These are phyloP conservation scores for Starmerella apicola DNA, from an alignment of 805 yeast genomes.

Conservation along the genomic window DNA sequence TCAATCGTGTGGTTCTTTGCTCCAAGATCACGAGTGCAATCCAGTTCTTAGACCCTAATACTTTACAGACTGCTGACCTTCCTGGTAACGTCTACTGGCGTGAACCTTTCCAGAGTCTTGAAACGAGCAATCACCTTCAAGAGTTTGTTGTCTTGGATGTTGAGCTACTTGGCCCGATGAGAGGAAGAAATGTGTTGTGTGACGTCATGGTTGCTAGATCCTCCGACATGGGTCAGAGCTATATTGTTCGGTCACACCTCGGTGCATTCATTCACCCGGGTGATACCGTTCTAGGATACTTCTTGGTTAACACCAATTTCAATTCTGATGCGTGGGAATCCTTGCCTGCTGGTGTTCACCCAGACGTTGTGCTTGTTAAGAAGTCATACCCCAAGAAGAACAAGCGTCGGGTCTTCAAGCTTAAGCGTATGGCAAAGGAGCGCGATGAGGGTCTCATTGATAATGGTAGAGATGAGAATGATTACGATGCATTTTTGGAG, in stretches of 20 bases:
- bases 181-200: constrained; percentile 68
- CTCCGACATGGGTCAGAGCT: constrained; percentile 64
- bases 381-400: constrained; percentile 70
- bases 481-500: constrained; percentile 89
- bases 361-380: constrained; percentile 83
- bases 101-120: constrained; percentile 57
- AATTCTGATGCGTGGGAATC: constrained; percentile 37
- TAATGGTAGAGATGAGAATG: constrained; percentile 87
- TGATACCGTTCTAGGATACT: constrained; percentile 83
- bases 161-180: constrained; percentile 74
- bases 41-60: constrained; percentile 71
- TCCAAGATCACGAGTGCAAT: constrained; percentile 63
- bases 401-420: constrained; percentile 72
- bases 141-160: constrained; percentile 83
- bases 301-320: constrained; percentile 64
- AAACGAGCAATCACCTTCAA: constrained; percentile 48
- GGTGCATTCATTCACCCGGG: constrained; percentile 92
- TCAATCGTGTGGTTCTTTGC: constrained; percentile 69
- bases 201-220: constrained; percentile 78
- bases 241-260: constrained; percentile 68
- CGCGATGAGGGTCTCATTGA: constrained; percentile 32
- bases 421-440: constrained; percentile 94
- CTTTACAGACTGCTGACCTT: constrained; percentile 67
- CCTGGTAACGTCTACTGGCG: constrained; percentile 67
- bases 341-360: constrained; percentile 29